Conservation (phyloP, 177 flowering plant genomes). For the Vitis hybrid region DNA sequence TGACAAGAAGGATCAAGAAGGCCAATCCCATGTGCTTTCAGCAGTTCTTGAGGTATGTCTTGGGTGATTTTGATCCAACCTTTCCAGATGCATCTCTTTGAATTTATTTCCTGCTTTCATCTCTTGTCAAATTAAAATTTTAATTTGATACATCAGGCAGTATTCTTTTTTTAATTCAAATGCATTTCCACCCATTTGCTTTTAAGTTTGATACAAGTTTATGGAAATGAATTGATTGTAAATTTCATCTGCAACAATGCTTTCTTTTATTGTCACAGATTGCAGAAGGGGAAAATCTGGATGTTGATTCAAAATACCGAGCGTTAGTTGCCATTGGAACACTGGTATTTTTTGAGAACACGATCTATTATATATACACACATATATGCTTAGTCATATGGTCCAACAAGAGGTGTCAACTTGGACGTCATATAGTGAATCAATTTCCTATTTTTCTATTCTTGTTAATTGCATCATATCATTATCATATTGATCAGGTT, state of each 20-base stretch:
- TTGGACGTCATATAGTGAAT: too few species aligned
- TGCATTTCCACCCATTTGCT: background rate
- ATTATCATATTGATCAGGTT: too few species aligned
- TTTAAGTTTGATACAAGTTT: background rate
- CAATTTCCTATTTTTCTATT: too few species aligned
- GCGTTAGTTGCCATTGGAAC: constrained; percentile 92
- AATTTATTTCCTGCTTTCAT: background rate
- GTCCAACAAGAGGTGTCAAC: too few species aligned
- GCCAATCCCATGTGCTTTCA: constrained; percentile 94
- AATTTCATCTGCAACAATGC: background rate
- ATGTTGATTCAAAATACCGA: constrained; percentile 77
- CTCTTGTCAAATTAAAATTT: background rate
- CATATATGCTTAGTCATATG: too few species aligned
- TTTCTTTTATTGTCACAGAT: constrained; percentile 43
- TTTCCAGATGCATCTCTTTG: background rate
- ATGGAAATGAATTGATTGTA: background rate
- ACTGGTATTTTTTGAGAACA: constrained; percentile 48
- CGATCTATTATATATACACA: too few species aligned
- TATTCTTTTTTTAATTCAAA: background rate
- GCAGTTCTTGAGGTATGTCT: constrained; percentile 83
- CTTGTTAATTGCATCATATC: too few species aligned
- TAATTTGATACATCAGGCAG: background rate
- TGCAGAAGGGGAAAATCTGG: constrained; percentile 72
- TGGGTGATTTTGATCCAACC: background rate
- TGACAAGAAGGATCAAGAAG: constrained; percentile 78